A percentile compares a stretch with the other conserved stretches of the same genome.
Conservation (phyloP, 345 rosid species). For the Syzygium oleosum region DNA sequence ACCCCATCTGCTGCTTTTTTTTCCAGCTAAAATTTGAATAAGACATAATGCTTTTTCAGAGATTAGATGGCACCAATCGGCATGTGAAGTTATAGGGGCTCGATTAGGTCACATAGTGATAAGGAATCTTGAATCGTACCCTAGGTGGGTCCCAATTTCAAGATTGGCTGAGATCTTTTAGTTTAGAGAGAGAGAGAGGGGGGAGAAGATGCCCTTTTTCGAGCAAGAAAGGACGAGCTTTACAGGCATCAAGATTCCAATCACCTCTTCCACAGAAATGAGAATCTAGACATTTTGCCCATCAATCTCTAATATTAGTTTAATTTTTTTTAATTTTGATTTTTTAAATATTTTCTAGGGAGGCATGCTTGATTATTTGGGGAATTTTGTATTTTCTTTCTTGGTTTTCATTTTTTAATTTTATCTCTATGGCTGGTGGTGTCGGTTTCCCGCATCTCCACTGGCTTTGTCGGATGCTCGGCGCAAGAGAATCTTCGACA, state of each 20-base stretch:
- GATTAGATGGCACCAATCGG: not conserved
- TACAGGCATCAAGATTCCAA: constrained; percentile 37
- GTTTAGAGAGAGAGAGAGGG: not conserved
- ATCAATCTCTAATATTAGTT: not conserved
- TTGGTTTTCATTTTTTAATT: not conserved
- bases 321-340: not conserved
- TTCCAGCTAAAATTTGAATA: not conserved
- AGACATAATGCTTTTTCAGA: not conserved
- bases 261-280: not conserved
- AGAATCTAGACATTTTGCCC: not conserved
- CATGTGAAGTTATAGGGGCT: not conserved
- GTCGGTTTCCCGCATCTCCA: constrained; percentile 41
- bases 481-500: constrained; percentile 19
- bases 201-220: not conserved
- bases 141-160: not conserved
- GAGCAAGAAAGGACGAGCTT: constrained; percentile 20
- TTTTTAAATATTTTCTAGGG: not conserved
- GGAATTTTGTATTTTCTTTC: not conserved
- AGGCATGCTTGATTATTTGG: not conserved
- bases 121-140: constrained; percentile 4
- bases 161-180: not conserved
- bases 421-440: constrained; percentile 15
- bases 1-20: not conserved
- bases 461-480: constrained; percentile 30
- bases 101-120: constrained; percentile 2